Base-by-base conservation (phyloP, 768 basidiomycete genomes). In the Naganishia onofrii region DNA sequence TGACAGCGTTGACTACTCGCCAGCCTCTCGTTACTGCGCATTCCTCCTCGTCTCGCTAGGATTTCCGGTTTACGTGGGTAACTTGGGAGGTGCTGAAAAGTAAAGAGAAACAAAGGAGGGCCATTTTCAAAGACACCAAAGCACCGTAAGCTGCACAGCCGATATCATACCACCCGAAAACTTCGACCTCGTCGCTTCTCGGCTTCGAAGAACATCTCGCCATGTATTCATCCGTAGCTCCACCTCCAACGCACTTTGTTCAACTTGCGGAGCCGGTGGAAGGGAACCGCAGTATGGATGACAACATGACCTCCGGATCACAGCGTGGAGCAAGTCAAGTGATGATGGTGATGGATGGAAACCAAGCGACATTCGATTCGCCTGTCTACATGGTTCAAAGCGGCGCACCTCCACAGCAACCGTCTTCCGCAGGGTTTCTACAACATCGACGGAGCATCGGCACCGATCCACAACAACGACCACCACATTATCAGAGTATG, bases 321-420 rank as follows among this genome's bases (percentile, higher is more conserved):
- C 57, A 38, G 29, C 57, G 10, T 3, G 19, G 13, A 23, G 34
- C 3, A 10, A 36, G 36, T 36, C n/a, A 23, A 58, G 32, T 36
- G 10, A 58, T 58, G 57, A 58, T 58, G 34, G 34, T 38, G 32
- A 38, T 58, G 57, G 23, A 36, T 36, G 26, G 38, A 38, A 63
- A 44, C 46, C 36, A 63, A 28, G 42, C 23, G 15, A 5, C 23
- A 10, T 26, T 63, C 15, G n/a, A 42, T 10, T 19, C 31, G 5
- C 60, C 36, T 0, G 60, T 63, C 6, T 44, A 63, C 23, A 42
- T 63, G n/a, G 34, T 44, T 17, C 38, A 44, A 6, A 26, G 23
- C 19, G 26, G 17, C 12, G 21, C 23, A 9, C 10, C 60, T 63
- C 2, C 38, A 42, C 38, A 58, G 23, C 29, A 23, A 4, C 60